Conservation (phyloP, 192 early-diverging fungal genomes). For the Spinellus fusiger region DNA sequence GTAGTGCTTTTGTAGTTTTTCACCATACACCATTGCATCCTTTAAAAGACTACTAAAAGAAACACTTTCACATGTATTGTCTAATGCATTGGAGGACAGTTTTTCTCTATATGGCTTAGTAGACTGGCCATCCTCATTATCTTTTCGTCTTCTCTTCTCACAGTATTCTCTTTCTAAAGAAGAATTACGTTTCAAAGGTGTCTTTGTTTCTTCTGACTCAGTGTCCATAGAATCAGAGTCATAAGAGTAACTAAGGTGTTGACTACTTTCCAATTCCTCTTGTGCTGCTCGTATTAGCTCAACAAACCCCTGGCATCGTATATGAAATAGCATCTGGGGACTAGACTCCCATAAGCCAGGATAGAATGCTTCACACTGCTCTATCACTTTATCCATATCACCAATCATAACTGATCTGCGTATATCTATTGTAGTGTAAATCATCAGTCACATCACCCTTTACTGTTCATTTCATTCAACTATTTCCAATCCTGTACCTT, state of each 20-base stretch:
- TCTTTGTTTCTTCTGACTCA: too few relatives aligned
- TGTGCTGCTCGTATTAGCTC: neutral
- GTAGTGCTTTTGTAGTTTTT: neutral
- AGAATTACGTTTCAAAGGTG: neutral
- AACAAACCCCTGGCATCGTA: neutral
- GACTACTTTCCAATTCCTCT: neutral
- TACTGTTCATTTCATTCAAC: neutral
- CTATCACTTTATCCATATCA: slow-evolving; percentile 69
- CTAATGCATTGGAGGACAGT: too few relatives aligned
- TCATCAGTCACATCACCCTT: neutral
- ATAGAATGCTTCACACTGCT: slow-evolving; percentile 55
- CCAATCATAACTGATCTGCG: slow-evolving; percentile 55
- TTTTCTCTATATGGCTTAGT: too few relatives aligned
- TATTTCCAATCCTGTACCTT: neutral
- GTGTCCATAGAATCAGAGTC: neutral
- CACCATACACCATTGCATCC: neutral
- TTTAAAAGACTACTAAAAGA: neutral
- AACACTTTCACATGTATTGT: too few relatives aligned
- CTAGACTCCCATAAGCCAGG: slow-evolving; percentile 42
- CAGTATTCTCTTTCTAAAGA: too few relatives aligned
- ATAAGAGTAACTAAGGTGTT: neutral
- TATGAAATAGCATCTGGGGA: neutral
- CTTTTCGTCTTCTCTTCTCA: neutral
- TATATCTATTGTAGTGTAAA: slow-evolving; percentile 34
- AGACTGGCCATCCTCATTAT: neutral